Evolutionary conservation across 768 basidiomycete genomes (phyloP), one percentile per base, ranked within the genome.

Genomic region (Mycena filopes): DNA sequence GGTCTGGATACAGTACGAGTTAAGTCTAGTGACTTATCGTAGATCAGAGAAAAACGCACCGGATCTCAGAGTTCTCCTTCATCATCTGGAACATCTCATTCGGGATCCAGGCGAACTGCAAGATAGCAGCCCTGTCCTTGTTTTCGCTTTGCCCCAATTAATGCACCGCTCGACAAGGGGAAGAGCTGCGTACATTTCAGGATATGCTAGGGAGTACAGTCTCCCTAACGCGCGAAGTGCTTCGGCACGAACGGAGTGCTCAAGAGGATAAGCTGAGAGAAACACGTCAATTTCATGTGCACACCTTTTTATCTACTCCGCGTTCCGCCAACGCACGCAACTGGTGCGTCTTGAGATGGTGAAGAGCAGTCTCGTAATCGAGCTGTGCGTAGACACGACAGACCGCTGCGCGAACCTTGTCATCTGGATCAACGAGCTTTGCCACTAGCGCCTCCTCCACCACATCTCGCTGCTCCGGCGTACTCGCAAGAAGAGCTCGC

Each of bases 71-170:
- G 16, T 81, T 84, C 20, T 83, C 74, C n/a, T 80, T 77, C 11
- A 83, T 80, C 65, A 85, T 83, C 43, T 83, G 82, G 11, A 96
- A 79, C 31, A 99, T 80, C 42, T 84, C 80, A 28, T 90, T 83
- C 0, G 98, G 96, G 65, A 99, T 98, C 98, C 98, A 99, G 0
- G 87, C 88, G 72, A 99, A 98, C 48, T 96, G 93, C 18, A 80
- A 71, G 31, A 90, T 83, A 2, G 95, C 95, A 1, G 86, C 80
- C 2, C 84, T 77, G 57, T 95, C 93, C 42, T 89, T 87, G 63
- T 89, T 89, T 74, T 97, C 95, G 67, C 97, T 99, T 51, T 47
- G 4, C 28, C 38, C 20, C 5, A 38, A 71, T 21, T 69, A 63
- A 21, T 31, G 54, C 26, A 23, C 45, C n/a, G 36, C n/a, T 13